Evolutionary conservation across 108 stramenopile species (phyloP), one percentile per base, ranked within the genome.

Genomic region (Pseudonitzschia multistriata): DNA sequence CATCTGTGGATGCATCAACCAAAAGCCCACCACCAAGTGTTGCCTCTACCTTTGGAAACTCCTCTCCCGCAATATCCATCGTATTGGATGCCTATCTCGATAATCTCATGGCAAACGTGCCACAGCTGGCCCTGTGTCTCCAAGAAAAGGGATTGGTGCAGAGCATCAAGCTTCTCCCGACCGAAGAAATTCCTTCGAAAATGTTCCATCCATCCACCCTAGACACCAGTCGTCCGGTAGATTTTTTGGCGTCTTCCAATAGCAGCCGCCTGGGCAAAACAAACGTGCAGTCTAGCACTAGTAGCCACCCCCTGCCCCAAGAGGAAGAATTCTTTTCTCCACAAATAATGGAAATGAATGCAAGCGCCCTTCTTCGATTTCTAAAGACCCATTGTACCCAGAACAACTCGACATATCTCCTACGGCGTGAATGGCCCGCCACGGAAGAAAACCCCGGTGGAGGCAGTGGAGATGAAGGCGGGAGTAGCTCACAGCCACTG

Each of bases 61-160:
- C 21, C 27, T 25, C 72, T 29, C 75, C 88, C 0, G 86, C 89
- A 25, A 54, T 87, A 11, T 87, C 77, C 31, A 89, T 88, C 0
- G 88, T 89, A 5, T 49, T 94, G 36, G 90, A 94, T 78, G 84
- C 87, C 22, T 94, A 94, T 63, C 72, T 94, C 0, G 93, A 94
- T 60, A 91, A 91, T 73, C 73, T 94, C 37, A 94, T 94, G 82
- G 85, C 90, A 21, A 94, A 94, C 72, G 88, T 94, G 8, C 93
- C 93, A 11, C 93, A 94, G 64, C 75, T 94, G 5, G 93, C 93
- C 0, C 79, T 94, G 47, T 85, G 88, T 55, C 62, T 94, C 33
- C 83, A 78, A 47, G 90, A 94, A 54, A 88, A 90, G 28, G 93
- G 93, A 29, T 86, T 87, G 49, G 77, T 94, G 28, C 90, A 88